These are phyloP conservation scores for Jatropha podagrica DNA, from an alignment of 441 rosid species.

Conservation along the genomic window DNA sequence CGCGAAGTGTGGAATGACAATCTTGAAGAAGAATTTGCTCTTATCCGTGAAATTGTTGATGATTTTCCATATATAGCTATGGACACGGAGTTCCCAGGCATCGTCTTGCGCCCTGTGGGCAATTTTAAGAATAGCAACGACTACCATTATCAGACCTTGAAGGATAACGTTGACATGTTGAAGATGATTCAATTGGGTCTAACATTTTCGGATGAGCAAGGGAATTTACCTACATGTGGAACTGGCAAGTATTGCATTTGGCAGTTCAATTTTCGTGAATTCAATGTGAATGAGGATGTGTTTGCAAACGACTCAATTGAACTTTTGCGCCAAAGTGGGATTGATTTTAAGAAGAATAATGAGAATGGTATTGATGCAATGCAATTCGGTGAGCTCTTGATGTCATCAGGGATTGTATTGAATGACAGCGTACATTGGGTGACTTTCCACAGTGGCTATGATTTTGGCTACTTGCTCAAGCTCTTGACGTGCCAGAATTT, in stretches of 20 bases:
- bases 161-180: conserved; percentile 62
- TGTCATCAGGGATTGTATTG: conserved; percentile 64
- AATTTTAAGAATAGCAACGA: conserved; percentile 42
- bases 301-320: conserved; percentile 57
- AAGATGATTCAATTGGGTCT: conserved; percentile 81
- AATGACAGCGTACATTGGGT: conserved; percentile 63
- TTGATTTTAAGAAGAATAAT: conserved; percentile 55
- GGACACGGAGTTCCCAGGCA: conserved; percentile 87
- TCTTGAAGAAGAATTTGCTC: conserved; percentile 47
- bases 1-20: conserved; percentile 72
- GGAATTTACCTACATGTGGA: conserved; percentile 69
- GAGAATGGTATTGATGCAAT: conserved; percentile 51
- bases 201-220: conserved; percentile 58
- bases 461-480: conserved; percentile 73
- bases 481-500: conserved; percentile 49
- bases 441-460: conserved; percentile 80
- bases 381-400: conserved; percentile 56
- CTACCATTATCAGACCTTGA: conserved; percentile 54
- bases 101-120: conserved; percentile 51
- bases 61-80: conserved; percentile 57
- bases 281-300: conserved; percentile 49
- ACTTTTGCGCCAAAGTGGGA: conserved; percentile 49
- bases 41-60: conserved; percentile 48
- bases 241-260: conserved; percentile 52
- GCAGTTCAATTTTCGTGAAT: conserved; percentile 80